Base-by-base conservation (phyloP, 768 basidiomycete genomes). In the Hypholoma fasciculare region DNA sequence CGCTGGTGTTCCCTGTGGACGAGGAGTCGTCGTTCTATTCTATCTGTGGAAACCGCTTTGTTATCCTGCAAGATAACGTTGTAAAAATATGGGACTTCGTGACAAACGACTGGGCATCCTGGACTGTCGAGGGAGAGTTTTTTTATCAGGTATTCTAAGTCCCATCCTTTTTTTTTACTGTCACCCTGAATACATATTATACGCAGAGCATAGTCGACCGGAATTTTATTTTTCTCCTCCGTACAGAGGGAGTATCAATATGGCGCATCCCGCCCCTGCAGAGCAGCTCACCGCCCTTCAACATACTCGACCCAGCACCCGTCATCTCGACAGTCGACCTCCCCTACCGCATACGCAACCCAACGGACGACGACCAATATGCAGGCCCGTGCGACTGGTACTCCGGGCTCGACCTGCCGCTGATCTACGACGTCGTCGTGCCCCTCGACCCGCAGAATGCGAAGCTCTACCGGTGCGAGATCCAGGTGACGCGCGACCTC, bases 61-160 rank as follows among this genome's bases (percentile, higher is more conserved):
- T 59, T 16, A 57, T 63, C 36, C 47, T 61, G 7, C 39, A 59
- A 23, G 58, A 30, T 17, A 51, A 50, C 11, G 56, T 50, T 12
- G 17, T 60, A 30, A 65, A 54, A 36, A 56, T 67, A 2, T 67
- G 66, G 66, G 52, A 65, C 30, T 67, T 58, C 40, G 58, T 52
- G 20, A 30, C 34, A 6, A 42, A 63, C 30, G 53, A 55, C 14
- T 63, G 61, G 60, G 59, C 51, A 49, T 50, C 42, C 16, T 70
- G 69, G 67, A 54, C 36, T 11, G 60, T 65, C 5, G 54, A 46
- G 16, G 30, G 48, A 4, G 58, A 57, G 34, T 59, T 51, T 23
- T 59, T 51, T 23, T 44, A 56, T n/a, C 60, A 64, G 58, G 60
- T 61, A 51, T 23, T 38, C 40, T 14, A 13, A 19, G 12, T 20